Percentiles rank a stretch among this genome's conserved stretches.
Evolutionary conservation across 2,329 filamentous ascomycete species (phyloP).

Genomic region (Claviceps pusilla): DNA sequence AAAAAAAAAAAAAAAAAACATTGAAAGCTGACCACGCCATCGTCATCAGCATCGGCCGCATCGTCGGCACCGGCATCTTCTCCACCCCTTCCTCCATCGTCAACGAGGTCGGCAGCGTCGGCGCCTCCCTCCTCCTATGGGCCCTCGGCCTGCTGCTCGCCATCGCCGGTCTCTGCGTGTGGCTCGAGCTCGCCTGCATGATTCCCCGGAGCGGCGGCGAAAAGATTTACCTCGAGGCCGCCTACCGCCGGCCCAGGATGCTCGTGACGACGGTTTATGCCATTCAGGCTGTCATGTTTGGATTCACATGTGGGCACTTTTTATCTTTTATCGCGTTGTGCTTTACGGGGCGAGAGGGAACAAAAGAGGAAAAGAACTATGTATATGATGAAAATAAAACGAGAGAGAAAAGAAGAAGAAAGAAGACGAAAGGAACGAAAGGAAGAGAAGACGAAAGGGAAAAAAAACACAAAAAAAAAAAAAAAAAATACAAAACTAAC

Average conservation of each 20-base stretch:
- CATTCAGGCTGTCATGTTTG: conserved; percentile 45
- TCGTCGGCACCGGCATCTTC: conserved; percentile 12
- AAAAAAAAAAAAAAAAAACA: too few species aligned
- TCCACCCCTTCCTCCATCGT: conserved; percentile 10
- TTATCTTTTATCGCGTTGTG: too few species aligned
- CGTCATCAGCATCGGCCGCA: conserved; percentile 8
- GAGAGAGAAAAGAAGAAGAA: too few species aligned
- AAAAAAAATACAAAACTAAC: too few species aligned
- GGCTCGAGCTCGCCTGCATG: conserved; percentile 47
- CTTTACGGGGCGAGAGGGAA: too few species aligned
- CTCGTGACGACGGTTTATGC: conserved; percentile 45
- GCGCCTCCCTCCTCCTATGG: conserved; percentile 10
- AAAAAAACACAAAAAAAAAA: too few species aligned
- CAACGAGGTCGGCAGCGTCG: conserved; percentile 9
- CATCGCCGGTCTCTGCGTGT: conserved; percentile 37
- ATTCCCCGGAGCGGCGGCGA: conserved; percentile 49
- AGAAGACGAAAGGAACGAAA: too few species aligned
- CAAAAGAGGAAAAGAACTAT: too few species aligned
- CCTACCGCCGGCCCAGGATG: conserved; percentile 43
- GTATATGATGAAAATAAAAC: too few species aligned
- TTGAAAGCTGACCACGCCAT: too few species aligned
- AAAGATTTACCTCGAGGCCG: conserved; percentile 52
- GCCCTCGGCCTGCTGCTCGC: conserved; percentile 9
- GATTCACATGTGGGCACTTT: conserved; percentile 25
- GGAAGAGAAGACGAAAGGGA: too few species aligned